Evolutionary conservation across 306 rosid species (phyloP).

Genomic region (Psophocarpus tetragonolobus): DNA sequence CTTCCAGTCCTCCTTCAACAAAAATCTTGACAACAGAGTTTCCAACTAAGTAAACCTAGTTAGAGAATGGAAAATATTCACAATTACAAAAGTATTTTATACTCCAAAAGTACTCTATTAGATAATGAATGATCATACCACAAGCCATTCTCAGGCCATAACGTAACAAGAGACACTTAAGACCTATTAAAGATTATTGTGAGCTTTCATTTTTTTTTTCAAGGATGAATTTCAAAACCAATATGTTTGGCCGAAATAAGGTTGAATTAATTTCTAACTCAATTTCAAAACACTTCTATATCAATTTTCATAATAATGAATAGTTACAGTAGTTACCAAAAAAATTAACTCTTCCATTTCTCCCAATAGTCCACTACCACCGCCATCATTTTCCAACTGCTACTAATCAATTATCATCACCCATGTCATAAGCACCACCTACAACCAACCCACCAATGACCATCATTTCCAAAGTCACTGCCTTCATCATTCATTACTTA

Average conservation of each 20-base stretch:
- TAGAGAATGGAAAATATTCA: constrained; percentile 34
- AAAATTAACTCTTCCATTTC: not conserved
- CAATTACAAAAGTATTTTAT: constrained; percentile 18
- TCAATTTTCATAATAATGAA: not conserved
- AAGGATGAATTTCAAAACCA: not conserved
- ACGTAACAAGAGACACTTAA: constrained; percentile 15
- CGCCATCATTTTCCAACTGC: not conserved
- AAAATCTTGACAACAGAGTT: constrained; percentile 70
- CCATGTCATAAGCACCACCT: not conserved
- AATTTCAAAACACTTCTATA: not conserved
- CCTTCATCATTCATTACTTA: not conserved
- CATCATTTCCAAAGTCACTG: not conserved
- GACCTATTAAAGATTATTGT: not conserved
- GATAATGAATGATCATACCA: constrained; percentile 15
- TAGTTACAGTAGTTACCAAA: not conserved
- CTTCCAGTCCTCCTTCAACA: constrained; percentile 90
- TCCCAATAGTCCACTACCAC: not conserved
- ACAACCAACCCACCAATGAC: not conserved
- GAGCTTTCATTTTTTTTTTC: not conserved
- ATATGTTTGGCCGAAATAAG: not conserved
- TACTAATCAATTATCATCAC: not conserved
- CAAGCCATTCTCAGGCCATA: constrained; percentile 14
- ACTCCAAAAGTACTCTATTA: constrained; percentile 1
- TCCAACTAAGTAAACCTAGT: constrained; percentile 79
- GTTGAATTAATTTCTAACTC: not conserved